Evolutionary conservation across 768 basidiomycete genomes (phyloP).

Genomic region (Inosperma sp.): DNA sequence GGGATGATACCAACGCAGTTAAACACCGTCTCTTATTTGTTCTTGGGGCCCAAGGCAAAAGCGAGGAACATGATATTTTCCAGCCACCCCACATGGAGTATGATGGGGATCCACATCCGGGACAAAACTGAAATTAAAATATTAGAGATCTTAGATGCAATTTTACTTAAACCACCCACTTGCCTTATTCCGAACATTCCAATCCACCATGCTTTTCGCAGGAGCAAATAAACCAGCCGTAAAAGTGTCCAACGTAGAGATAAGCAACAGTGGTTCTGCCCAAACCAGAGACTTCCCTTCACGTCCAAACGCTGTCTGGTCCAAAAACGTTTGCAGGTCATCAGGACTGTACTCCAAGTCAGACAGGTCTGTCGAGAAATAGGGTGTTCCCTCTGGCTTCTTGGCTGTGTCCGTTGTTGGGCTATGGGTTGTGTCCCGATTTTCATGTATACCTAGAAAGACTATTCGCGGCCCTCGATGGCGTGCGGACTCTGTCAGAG

Average conservation of each 20-base stretch:
- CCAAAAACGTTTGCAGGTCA: constrained; percentile 35
- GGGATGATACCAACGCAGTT: constrained; percentile 51
- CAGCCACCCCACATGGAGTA: constrained; percentile 94
- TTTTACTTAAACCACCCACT: too few species aligned
- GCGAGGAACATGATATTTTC: constrained; percentile 79
- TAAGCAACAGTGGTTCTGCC: constrained; percentile 58
- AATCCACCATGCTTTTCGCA: constrained; percentile 82
- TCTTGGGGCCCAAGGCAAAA: constrained; percentile 73
- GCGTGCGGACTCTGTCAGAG: constrained; percentile 51
- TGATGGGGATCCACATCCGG: constrained; percentile 75
- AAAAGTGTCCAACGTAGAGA: constrained; percentile 53
- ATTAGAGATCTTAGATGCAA: too few species aligned
- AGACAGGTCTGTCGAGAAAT: constrained; percentile 77
- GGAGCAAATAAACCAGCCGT: constrained; percentile 73
- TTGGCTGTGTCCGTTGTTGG: constrained; percentile 49
- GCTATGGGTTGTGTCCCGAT: constrained; percentile 36
- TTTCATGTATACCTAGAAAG: constrained; percentile 77
- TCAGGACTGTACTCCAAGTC: constrained; percentile 38
- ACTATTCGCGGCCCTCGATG: constrained; percentile 58
- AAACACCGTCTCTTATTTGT: constrained; percentile 63
- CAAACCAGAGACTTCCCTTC: constrained; percentile 48
- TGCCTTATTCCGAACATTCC: constrained; percentile 89
- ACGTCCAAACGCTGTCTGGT: constrained; percentile 35
- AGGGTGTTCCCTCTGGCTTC: constrained; percentile 75
- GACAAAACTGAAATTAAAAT: constrained; percentile 65